Conservation (phyloP, 2,329 filamentous ascomycete genomes). For the Phialocephala sp. region DNA sequence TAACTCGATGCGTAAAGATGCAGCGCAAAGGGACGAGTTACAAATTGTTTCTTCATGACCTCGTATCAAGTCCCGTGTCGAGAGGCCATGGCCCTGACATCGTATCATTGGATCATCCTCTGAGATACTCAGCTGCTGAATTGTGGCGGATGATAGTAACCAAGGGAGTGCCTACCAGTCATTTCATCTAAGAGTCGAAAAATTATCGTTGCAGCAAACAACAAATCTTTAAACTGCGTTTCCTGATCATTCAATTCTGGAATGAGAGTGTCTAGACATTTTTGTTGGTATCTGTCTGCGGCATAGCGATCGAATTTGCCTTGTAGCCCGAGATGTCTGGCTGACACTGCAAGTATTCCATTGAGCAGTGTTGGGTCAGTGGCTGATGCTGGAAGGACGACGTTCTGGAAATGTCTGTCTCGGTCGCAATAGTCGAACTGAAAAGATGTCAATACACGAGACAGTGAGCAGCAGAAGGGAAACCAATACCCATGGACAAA, state of each 20-base stretch:
- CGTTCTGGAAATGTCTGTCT: constrained; percentile 53
- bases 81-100: background rate
- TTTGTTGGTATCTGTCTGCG: constrained; percentile 55
- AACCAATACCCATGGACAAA: constrained; percentile 24
- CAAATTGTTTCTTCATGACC: background rate
- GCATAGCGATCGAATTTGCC: constrained; percentile 36
- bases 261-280: constrained; percentile 47
- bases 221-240: constrained; percentile 53
- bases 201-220: constrained; percentile 61
- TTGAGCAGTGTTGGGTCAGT: constrained; percentile 48
- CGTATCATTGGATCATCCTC: constrained; percentile 1
- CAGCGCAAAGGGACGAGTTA: background rate
- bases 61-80: background rate
- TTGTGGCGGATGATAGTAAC: background rate
- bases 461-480: background rate
- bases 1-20: constrained; percentile 50
- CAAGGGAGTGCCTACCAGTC: constrained; percentile 16
- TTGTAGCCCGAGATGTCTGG: constrained; percentile 45
- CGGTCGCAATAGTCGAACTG: constrained; percentile 32
- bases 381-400: constrained; percentile 58
- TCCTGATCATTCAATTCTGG: constrained; percentile 37
- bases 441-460: background rate
- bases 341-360: constrained; percentile 43
- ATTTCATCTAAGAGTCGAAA: constrained; percentile 63
- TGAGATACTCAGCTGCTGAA: background rate